These are phyloP conservation scores for Megacollybia platyphylla DNA, from an alignment of 1,284 basidiomycete species.

Conservation along the genomic window DNA sequence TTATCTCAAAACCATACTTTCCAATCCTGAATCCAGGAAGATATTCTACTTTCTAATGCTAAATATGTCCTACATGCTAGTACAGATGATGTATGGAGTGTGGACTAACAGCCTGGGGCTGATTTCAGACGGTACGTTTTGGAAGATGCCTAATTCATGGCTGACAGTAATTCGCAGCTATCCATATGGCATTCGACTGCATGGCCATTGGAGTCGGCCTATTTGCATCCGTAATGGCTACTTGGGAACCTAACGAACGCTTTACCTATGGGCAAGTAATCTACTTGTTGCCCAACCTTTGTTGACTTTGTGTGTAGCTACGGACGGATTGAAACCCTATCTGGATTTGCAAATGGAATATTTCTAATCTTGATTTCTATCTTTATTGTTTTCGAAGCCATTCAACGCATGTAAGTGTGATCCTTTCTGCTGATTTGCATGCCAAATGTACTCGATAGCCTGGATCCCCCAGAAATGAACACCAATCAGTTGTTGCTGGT, in stretches of 20 bases:
- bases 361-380: conserved; percentile 95
- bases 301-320: conserved; percentile 42
- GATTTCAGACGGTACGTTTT: conserved; percentile 82
- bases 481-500: conserved; percentile 88
- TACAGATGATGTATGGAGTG: conserved; percentile 91
- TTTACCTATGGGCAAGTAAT: conserved; percentile 82
- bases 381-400: conserved; percentile 97
- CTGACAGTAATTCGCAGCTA: conserved; percentile 41
- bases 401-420: conserved; percentile 79
- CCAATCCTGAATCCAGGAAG: conserved; percentile 83
- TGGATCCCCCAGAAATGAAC: conserved; percentile 98
- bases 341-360: conserved; percentile 96
- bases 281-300: neutral
- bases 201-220: conserved; percentile 94
- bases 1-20: conserved; percentile 81
- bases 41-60: conserved; percentile 96
- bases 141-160: conserved; percentile 1
- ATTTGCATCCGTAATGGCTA: conserved; percentile 94
- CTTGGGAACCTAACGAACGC: conserved; percentile 87
- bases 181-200: conserved; percentile 99
- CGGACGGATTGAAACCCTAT: conserved; percentile 96
- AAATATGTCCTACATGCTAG: conserved; percentile 92
- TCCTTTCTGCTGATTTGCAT: neutral
- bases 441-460: conserved; percentile 23
- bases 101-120: conserved; percentile 97